These are phyloP conservation scores for Zangia roseola DNA, from an alignment of 768 basidiomycete species.

Conservation along the genomic window DNA sequence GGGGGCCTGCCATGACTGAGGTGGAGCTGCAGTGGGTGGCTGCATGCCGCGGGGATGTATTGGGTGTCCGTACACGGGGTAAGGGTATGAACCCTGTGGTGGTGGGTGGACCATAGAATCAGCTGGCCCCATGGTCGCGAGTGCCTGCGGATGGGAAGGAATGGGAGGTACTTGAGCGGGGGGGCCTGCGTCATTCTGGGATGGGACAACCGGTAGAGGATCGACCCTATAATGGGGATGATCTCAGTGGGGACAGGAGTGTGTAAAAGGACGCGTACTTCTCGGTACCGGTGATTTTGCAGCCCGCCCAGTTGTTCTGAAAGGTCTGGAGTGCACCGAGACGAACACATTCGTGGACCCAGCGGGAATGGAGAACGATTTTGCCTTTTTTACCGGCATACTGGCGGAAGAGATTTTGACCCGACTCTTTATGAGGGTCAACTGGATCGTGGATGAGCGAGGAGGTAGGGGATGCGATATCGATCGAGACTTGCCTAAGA, in stretches of 20 bases:
- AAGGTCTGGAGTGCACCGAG: conserved; percentile 69
- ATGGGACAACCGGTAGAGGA: conserved; percentile 15
- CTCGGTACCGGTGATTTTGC: conserved; percentile 76
- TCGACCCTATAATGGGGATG: conserved; percentile 22
- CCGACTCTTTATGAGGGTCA: conserved; percentile 74
- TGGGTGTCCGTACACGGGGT: conserved; percentile 40
- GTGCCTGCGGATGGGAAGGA: conserved; percentile 26
- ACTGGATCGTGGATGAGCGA: conserved; percentile 42
- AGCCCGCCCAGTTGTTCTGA: conserved; percentile 74
- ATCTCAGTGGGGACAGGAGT: background rate
- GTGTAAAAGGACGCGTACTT: conserved; percentile 42
- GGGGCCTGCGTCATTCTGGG: conserved; percentile 24
- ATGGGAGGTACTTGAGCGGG: conserved; percentile 28
- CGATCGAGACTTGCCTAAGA: conserved; percentile 57
- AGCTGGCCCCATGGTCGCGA: conserved; percentile 28
- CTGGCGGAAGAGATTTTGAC: conserved; percentile 78
- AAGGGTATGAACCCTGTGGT: conserved; percentile 28
- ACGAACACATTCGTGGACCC: conserved; percentile 78
- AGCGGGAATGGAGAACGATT: conserved; percentile 68
- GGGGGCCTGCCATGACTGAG: conserved; percentile 65
- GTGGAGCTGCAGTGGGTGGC: conserved; percentile 45
- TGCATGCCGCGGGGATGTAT: conserved; percentile 45
- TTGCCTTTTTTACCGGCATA: conserved; percentile 80
- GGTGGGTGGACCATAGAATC: conserved; percentile 32
- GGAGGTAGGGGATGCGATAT: background rate